A percentile compares a stretch with the other conserved stretches of the same genome.
phyloP scores from a whole-genome alignment of 1,284 basidiomycete genomes.

The Microbotryum saponariae region DNA sequence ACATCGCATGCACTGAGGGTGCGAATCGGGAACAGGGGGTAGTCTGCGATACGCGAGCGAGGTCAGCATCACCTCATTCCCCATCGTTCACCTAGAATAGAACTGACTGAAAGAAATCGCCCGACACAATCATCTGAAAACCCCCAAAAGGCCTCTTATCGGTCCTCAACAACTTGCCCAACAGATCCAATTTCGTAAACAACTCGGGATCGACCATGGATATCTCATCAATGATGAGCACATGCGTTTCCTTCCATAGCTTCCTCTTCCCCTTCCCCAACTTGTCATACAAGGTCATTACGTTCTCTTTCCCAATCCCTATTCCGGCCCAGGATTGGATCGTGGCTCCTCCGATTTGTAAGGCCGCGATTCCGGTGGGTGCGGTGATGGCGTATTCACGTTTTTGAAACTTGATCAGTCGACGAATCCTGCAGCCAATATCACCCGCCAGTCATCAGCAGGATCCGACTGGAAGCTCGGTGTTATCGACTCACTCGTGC shows the following conservation, averaged over 20 bases:
- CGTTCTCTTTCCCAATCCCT: constrained; percentile 20
- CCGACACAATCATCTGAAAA: constrained; percentile 15
- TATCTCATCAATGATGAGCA: constrained; percentile 29
- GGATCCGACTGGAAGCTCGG: no score
- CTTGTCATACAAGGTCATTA: not conserved
- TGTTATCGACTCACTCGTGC: constrained; percentile 8
- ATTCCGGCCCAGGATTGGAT: constrained; percentile 26
- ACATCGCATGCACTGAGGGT: constrained; percentile 22
- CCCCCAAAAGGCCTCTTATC: constrained; percentile 19
- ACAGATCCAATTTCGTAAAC: constrained; percentile 21
- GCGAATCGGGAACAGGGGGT: constrained; percentile 21
- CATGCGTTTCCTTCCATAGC: constrained; percentile 12
- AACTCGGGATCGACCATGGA: constrained; percentile 25
- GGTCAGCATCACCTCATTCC: no score
- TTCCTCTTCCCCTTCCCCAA: constrained; percentile 1
- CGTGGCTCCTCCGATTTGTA: constrained; percentile 32
- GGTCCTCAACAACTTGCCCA: constrained; percentile 26
- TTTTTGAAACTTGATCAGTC: constrained; percentile 20
- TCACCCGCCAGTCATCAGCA: no score
- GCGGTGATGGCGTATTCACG: constrained; percentile 28
- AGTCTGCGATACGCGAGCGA: not conserved
- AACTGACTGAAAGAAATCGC: constrained; percentile 27
- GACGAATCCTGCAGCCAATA: constrained; percentile 8
- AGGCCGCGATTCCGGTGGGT: constrained; percentile 41
- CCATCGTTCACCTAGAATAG: no score